Evolutionary conservation across 2,329 filamentous ascomycete species (phyloP), one percentile per base, ranked within the genome.

Genomic region (Ceratocystis cacaofunesta): DNA sequence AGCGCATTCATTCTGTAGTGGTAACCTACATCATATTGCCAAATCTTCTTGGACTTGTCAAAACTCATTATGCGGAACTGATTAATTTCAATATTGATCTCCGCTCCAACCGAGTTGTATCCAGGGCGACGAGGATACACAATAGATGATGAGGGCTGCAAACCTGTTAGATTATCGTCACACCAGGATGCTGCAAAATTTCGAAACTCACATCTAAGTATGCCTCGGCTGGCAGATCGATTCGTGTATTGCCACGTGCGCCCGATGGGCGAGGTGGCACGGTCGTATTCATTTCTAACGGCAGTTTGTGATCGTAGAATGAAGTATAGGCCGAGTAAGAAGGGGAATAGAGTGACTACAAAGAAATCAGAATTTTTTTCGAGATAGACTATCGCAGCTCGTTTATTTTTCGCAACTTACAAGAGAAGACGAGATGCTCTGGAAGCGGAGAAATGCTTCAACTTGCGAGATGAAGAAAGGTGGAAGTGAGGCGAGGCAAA

Each of bases 21-120:
- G 32, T 48, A 62, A 81, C 87, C 80, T 76, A 92, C 89, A 76
- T 96, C 90, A 70, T 92, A 97, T 72, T 96, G 92, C 68, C 85
- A 85, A 25, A 96, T 82, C 0, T 83, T 81, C 12, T 78, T 80
- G 1, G 74, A 78, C 0, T 85, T 85, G 65, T 76, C 72, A 48
- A 85, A 83, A 8, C 77, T 75, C 0, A 73, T 75, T 65, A 96
- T 85, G 0, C 85, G 80, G 74, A 86, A 95, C 10, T 90, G 85
- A 72, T 97, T 97, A 46, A 95, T 76, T 0, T 79, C 74, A 1
- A 90, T 70, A 0, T 74, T 71, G 22, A 85, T 79, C 0, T 77
- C 72, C 68, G 80, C 82, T 1, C 85, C 86, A 6, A 78, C 76
- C 0, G 75, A 80, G 68, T 85, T 88, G 72, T 82, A 84, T 0